Conservation (phyloP, 1,139 yeast species). For the Lodderomyces parapsilosis region DNA sequence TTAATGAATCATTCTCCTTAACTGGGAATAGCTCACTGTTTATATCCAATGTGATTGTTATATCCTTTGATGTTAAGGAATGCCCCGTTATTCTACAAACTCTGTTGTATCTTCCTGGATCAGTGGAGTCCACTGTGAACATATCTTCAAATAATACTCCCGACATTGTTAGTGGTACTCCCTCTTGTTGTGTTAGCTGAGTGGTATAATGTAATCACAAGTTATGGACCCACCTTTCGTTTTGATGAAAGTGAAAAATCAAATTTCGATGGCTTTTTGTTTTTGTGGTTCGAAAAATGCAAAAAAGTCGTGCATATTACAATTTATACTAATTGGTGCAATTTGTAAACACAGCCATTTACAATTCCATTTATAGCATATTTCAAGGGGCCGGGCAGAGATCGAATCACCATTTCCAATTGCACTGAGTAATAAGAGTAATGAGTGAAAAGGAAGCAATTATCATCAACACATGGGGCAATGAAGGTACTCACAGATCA, state of each 20-base stretch:
- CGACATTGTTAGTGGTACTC: constrained; percentile 48
- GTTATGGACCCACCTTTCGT: too few species aligned
- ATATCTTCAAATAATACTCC: constrained; percentile 90
- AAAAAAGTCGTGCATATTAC: too few species aligned
- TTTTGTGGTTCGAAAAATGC: not conserved
- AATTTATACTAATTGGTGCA: not conserved
- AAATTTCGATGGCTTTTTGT: constrained; percentile 1
- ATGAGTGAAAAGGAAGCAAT: not conserved
- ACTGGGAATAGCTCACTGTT: constrained; percentile 94
- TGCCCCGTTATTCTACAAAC: constrained; percentile 88
- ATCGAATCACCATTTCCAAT: not conserved
- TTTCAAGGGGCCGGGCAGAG: not conserved
- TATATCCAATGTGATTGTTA: constrained; percentile 84
- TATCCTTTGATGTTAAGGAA: constrained; percentile 80
- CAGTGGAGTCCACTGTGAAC: constrained; percentile 83
- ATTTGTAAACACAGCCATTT: constrained; percentile 1
- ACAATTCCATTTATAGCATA: not conserved
- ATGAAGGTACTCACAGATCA: not conserved
- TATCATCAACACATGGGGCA: not conserved
- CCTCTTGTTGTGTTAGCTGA: constrained; percentile 2
- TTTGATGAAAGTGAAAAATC: not conserved
- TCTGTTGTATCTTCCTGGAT: constrained; percentile 87
- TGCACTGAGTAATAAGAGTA: not conserved
- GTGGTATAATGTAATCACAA: too few species aligned
- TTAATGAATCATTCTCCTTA: constrained; percentile 69